Conservation (phyloP, 139 green algal genomes). For the Coccomyxa sp. region DNA sequence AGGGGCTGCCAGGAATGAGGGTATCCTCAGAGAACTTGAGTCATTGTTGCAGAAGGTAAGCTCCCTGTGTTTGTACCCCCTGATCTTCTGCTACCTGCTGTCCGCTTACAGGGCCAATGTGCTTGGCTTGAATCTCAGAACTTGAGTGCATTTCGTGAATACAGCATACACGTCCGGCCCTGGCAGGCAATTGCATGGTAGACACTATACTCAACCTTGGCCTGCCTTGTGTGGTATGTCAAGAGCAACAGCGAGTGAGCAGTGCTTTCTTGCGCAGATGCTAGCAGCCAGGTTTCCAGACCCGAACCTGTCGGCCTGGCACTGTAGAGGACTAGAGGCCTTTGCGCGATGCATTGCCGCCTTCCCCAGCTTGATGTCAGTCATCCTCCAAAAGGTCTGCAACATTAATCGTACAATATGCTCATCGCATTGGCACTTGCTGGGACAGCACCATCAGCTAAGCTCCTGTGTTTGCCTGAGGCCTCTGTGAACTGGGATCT, state of each 20-base stretch:
- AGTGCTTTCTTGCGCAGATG: slow-evolving; percentile 6
- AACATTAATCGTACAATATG: neutral
- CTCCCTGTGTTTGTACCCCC: no score
- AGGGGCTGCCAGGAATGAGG: neutral
- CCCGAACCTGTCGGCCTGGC: slow-evolving; percentile 19
- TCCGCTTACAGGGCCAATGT: no score
- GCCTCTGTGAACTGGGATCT: neutral
- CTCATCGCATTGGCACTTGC: neutral
- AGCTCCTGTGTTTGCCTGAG: neutral
- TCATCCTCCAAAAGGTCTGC: slow-evolving; percentile 16
- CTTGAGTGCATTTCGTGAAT: no score
- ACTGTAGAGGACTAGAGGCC: slow-evolving; percentile 27
- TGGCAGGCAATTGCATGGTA: no score
- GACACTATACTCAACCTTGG: no score
- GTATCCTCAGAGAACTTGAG: slow-evolving; percentile 2
- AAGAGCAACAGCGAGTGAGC: no score
- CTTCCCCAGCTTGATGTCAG: slow-evolving; percentile 7
- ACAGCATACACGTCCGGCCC: no score
- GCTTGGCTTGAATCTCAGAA: no score
- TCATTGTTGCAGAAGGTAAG: neutral
- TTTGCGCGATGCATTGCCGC: slow-evolving; percentile 27
- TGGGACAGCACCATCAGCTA: neutral
- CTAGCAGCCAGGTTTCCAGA: slow-evolving; percentile 26
- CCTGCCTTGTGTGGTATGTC: no score
- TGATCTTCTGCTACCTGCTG: no score